Evolutionary conservation across 805 yeast genomes (phyloP), one percentile per base, ranked within the genome.

Genomic region (Pichia manshurica): DNA sequence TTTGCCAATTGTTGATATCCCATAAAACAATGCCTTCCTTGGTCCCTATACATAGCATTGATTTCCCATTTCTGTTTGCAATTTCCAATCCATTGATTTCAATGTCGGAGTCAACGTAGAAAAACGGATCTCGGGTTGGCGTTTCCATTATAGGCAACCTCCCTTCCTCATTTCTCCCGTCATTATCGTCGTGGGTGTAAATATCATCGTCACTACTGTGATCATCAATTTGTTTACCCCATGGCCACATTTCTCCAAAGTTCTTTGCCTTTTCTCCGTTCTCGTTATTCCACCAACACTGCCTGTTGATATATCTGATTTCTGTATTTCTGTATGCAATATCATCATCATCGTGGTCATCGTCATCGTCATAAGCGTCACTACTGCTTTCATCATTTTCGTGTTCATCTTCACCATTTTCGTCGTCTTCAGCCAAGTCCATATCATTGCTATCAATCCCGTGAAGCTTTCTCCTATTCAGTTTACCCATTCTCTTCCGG

Each of bases 1-100:
- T 69, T 28, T 78, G 76, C 75, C 81, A 75, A 15, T 78, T 72
- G 56, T 84, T 84, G 41, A 86, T 74, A 38, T 76, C 78, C 89
- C 91, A 86, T 53, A 73, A 71, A 40, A 81, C 70, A 19, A 87
- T 67, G 0, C 95, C 95, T 39, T 75, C 78, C 50, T 79, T 82
- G 45, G 80, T 73, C 1, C 87, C 90, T 32, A 84, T 76, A 6
- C 79, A 67, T 34, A 84, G 61, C 33, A 73, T 70, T 17, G 78
- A 70, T 16, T 54, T 55, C 15, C 75, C 71, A 16, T 63, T 61
- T 52, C 72, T 74, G 40, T 71, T 71, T 40, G 75, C 63, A 75
- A 85, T 75, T 47, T 79, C 82, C 48, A 84, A 59, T 1, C 90
- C 90, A 16, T 78, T 69, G 9, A 83, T 73, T 50, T 80, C 83